A percentile compares a stretch with the other conserved stretches of the same genome.
These are phyloP conservation scores for Phyllosticta citriasiana DNA, from an alignment of 2,329 filamentous ascomycete genomes.

Conservation along the genomic window DNA sequence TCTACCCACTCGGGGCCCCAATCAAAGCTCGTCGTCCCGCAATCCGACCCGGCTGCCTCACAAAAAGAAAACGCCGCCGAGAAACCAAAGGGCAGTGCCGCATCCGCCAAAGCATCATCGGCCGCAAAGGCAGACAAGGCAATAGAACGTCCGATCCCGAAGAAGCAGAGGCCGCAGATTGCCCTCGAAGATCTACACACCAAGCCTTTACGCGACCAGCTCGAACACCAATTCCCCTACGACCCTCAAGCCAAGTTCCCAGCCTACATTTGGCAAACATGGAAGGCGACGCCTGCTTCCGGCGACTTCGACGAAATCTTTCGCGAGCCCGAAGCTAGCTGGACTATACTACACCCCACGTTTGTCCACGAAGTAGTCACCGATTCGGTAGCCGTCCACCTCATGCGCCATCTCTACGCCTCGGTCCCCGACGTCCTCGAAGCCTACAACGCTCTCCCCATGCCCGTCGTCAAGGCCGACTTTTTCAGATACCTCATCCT, in stretches of 20 bases:
- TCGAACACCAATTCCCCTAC: conserved; percentile 91
- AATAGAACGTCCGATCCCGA: conserved; percentile 20
- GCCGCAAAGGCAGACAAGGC: conserved; percentile 7
- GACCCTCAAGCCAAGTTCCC: conserved; percentile 82
- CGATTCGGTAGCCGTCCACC: conserved; percentile 72
- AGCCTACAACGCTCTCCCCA: conserved; percentile 39
- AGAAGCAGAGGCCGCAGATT: conserved; percentile 47
- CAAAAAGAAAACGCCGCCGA: not conserved
- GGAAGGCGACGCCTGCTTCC: conserved; percentile 77
- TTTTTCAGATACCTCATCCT: conserved; percentile 62
- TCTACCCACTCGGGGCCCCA: conserved; percentile 39
- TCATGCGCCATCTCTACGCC: conserved; percentile 80
- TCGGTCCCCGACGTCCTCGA: conserved; percentile 44
- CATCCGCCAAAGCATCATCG: conserved; percentile 4
- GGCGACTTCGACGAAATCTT: conserved; percentile 64
- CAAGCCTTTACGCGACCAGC: conserved; percentile 65
- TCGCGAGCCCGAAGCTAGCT: conserved; percentile 76
- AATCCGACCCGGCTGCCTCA: conserved; percentile 20
- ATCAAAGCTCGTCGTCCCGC: conserved; percentile 19
- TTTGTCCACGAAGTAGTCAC: conserved; percentile 97
- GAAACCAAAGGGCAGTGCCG: not conserved
- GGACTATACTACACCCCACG: conserved; percentile 75
- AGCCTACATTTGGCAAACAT: conserved; percentile 98
- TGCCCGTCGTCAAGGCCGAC: conserved; percentile 50
- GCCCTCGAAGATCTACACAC: conserved; percentile 59